A percentile compares a stretch with the other conserved stretches of the same genome.
Evolutionary conservation across 768 basidiomycete species (phyloP).

Genomic region (Auriculariales sp.): DNA sequence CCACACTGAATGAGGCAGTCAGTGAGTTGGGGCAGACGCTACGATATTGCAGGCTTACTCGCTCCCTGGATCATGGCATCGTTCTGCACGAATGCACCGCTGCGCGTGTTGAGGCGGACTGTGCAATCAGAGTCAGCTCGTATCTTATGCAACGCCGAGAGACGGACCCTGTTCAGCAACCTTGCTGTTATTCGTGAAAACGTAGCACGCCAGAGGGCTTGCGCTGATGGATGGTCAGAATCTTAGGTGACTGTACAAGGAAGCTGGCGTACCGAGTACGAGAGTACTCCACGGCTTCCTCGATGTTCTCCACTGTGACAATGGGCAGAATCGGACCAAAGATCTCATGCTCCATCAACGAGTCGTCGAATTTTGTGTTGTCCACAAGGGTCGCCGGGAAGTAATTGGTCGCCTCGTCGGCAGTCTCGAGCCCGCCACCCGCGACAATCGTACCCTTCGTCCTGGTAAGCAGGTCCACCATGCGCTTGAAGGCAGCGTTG

Average conservation of each 20-base stretch:
- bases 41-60: conserved; percentile 22
- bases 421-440: conserved; percentile 53
- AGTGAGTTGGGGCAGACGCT: not conserved
- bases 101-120: conserved; percentile 60
- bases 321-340: conserved; percentile 76
- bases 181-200: conserved; percentile 46
- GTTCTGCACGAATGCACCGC: conserved; percentile 57
- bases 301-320: conserved; percentile 49
- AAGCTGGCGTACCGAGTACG: conserved; percentile 38
- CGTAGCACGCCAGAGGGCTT: conserved; percentile 65
- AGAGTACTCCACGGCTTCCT: conserved; percentile 58
- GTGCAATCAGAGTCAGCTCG: not conserved
- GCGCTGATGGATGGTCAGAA: conserved; percentile 26
- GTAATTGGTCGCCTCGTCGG: conserved; percentile 37
- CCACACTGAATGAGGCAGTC: conserved; percentile 28
- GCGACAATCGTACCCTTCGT: conserved; percentile 51
- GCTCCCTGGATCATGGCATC: conserved; percentile 50
- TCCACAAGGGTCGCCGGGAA: conserved; percentile 63
- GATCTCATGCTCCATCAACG: conserved; percentile 73
- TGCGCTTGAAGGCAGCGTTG: conserved; percentile 34
- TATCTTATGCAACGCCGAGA: not conserved
- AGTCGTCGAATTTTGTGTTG: conserved; percentile 46
- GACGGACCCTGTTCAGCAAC: conserved; percentile 47
- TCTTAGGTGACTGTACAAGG: not conserved
- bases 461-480: conserved; percentile 43